Base-by-base conservation (phyloP, 164 flowering plant genomes). In the Annona squamosa region DNA sequence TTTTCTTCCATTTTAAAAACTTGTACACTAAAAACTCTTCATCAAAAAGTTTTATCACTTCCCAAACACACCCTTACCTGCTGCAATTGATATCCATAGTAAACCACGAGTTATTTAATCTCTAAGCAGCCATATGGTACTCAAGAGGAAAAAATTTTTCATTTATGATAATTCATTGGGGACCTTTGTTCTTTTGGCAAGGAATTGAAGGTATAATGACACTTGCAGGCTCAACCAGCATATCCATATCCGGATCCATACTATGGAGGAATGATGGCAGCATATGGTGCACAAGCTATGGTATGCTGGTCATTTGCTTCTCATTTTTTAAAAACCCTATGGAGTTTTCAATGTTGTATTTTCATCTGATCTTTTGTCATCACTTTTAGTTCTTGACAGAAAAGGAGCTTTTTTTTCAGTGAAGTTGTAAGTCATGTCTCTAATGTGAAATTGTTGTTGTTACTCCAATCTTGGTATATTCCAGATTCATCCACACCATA, bases 181-280 rank as follows among this genome's bases (percentile, higher is more conserved):
- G n/a, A 43, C 62, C 16, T 62, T 57, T 48, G 47, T 13, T 70
- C 63, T 5, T 62, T 57, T 48, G 47, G 10, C 59, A 13, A 6
- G n/a, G 63, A 46, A 59, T 47, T n/a, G 61, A 74, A 4, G 4
- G 37, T n/a, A 46, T 10, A 41, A n/a, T 66, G 12, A 19, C 6
- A 37, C 37, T 71, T 75, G 71, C 85, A 89, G 98, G 91, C 84
- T 71, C 92, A 86, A 71, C 81, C 86, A 18, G 84, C 86, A 69
- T 93, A 89, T 76, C 91, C 97, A 6, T 93, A 91, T 79, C 95
- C 94, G 73, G 95, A 93, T 81, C 97, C 98, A 12, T 93, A 91
- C 80, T 91, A 89, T 71, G 83, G 95, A 82, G 90, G 96, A 76
- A 87, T 91, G 67, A 85, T 93, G 85, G 89, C 97, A 75, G 88